Evolutionary conservation across 805 yeast genomes (phyloP), one percentile per base, ranked within the genome.

Genomic region (Clavispora santaluciae): DNA sequence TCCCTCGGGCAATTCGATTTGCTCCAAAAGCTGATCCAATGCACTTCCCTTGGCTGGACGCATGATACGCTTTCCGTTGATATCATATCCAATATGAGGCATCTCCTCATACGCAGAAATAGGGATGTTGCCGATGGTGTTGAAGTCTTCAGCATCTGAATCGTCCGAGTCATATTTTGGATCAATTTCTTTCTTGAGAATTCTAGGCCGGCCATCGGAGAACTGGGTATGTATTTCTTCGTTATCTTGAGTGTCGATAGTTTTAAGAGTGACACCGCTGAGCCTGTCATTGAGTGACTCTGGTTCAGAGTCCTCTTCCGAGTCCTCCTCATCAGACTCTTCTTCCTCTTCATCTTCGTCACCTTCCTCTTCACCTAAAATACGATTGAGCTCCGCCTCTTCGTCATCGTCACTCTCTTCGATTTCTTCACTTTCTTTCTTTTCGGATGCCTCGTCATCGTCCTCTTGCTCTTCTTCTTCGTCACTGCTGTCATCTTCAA

Each of bases 31-130:
- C 55, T 83, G 85, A 57, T 93, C 98, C 50, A 93, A 74, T 1
- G 98, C 99, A 43, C 95, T 81, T 11, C 97, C 96, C 55, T 87
- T 84, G 8, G 98, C 99, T 10, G 99, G 99, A 63, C 99, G 80
- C 98, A 93, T 91, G 58, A 93, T 90, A 59, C 99, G 79, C 61
- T 90, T 91, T 56, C 99, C 99, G 60, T 93, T 93, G 55, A 93
- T 90, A 61, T 88, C 91, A 63, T 93, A 93, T 43, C 99, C 98
- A 45, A 93, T 80, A 60, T 93, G 99, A 1, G 99, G 99, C 81
- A 84, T 85, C 63, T 90, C 95, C 41, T 93, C 99, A 60, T 93
- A 93, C 2, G 96, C 96, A 15, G 91, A 78, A 16, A 93, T 57
- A 38, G 99, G 98, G 43, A 93, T 77, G 59, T 93, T 87, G 37